Conservation (phyloP, 257 asterid genomes). For the Nicotiana tomentosiformis region DNA sequence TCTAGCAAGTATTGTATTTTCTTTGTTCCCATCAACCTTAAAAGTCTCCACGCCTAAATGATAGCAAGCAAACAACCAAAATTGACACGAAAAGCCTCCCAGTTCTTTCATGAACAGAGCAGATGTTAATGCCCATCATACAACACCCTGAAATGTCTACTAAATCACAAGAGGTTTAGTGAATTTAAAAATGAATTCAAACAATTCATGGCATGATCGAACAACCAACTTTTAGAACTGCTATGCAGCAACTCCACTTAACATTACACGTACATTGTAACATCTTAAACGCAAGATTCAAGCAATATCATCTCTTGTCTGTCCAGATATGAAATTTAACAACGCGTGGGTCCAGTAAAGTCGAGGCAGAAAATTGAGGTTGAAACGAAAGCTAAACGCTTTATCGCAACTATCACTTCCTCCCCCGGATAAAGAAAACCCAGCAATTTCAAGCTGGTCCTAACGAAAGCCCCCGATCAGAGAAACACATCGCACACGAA, state of each 20-base stretch:
- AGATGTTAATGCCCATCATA: not conserved
- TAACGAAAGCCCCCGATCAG: not conserved
- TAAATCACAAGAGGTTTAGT: not conserved
- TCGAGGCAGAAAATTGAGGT: not conserved
- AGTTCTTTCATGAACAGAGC: not conserved
- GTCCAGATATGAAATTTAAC: not conserved
- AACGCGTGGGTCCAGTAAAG: constrained; percentile 1
- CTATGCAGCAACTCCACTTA: not conserved
- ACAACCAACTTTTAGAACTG: not conserved
- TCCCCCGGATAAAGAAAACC: not conserved
- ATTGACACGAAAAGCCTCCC: not conserved
- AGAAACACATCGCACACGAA: not conserved
- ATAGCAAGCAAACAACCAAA: not conserved
- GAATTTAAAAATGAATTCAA: not conserved
- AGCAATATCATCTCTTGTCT: not conserved
- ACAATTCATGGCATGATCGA: not conserved
- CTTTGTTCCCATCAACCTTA: not conserved
- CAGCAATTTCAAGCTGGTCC: constrained; percentile 5
- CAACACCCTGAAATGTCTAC: not conserved
- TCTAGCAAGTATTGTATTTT: not conserved
- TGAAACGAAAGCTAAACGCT: constrained; percentile 6
- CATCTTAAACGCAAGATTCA: not conserved
- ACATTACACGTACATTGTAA: not conserved
- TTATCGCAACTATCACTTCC: not conserved
- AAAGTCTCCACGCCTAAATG: not conserved